These are phyloP conservation scores for Gnetum montanum DNA, from an alignment of 75 land plant species.

Conservation along the genomic window DNA sequence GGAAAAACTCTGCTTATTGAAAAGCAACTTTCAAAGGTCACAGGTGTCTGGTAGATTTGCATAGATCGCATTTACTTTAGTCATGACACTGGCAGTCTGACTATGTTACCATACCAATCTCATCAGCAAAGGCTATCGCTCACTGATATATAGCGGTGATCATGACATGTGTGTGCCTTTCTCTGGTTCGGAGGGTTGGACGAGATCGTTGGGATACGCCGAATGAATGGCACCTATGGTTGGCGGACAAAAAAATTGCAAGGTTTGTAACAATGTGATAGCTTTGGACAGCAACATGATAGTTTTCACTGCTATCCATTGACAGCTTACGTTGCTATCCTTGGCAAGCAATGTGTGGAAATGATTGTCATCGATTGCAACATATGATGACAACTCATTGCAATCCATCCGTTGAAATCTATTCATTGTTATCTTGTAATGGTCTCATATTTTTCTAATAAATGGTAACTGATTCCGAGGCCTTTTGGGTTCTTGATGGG, in stretches of 20 bases:
- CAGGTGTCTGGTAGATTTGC: conserved; percentile 27
- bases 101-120: conserved; percentile 24
- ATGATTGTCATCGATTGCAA: no score
- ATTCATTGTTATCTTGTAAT: no score
- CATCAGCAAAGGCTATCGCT: conserved; percentile 21
- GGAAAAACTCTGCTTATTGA: no score
- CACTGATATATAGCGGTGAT: conserved; percentile 70
- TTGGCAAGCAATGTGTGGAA: no score
- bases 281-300: no score
- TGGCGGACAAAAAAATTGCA: conserved; percentile 59
- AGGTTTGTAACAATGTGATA: conserved; percentile 74
- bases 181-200: conserved; percentile 93
- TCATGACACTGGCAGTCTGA: conserved; percentile 29
- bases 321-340: no score
- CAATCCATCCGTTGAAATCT: no score
- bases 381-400: no score
- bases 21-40: no score
- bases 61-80: conserved; percentile 15
- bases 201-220: conserved; percentile 65
- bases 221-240: conserved; percentile 81
- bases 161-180: conserved; percentile 98
- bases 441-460: no score
- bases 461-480: no score
- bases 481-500: no score
- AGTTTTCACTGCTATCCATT: neutral